These are phyloP conservation scores for Epichloe gansuensis DNA, from an alignment of 2,329 filamentous ascomycete genomes.

Conservation along the genomic window DNA sequence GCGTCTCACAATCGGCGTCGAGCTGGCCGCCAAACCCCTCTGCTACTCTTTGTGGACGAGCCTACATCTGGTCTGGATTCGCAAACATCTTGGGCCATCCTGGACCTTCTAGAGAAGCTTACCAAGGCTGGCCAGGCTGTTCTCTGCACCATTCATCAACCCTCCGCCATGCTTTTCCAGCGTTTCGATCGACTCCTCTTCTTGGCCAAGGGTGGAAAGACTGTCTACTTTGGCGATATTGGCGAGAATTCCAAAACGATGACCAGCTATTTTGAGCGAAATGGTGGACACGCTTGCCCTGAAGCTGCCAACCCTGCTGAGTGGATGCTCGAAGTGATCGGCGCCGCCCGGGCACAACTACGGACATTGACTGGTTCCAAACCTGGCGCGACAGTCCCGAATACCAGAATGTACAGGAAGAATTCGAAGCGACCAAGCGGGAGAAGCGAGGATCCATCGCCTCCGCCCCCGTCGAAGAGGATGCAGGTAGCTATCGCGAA, in stretches of 20 bases:
- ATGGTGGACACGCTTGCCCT: slow-evolving; percentile 55
- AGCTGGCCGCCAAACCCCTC: slow-evolving; percentile 84
- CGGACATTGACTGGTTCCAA: slow-evolving; percentile 53
- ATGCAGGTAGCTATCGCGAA: slow-evolving; percentile 47
- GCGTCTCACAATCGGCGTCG: slow-evolving; percentile 89
- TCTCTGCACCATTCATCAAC: slow-evolving; percentile 95
- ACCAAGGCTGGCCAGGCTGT: slow-evolving; percentile 84
- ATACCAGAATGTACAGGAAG: slow-evolving; percentile 40
- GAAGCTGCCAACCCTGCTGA: slow-evolving; percentile 66
- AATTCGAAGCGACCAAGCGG: slow-evolving; percentile 44
- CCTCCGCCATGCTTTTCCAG: slow-evolving; percentile 90
- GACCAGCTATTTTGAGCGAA: slow-evolving; percentile 64
- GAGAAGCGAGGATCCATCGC: slow-evolving; percentile 25
- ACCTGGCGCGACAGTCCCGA: slow-evolving; percentile 49
- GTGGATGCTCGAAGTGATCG: slow-evolving; percentile 58
- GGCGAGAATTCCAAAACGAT: slow-evolving; percentile 57
- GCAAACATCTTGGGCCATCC: slow-evolving; percentile 87
- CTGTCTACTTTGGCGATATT: slow-evolving; percentile 73
- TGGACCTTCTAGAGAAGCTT: slow-evolving; percentile 77
- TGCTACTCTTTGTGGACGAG: slow-evolving; percentile 88
- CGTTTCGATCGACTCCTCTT: slow-evolving; percentile 76
- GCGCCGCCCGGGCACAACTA: slow-evolving; percentile 50
- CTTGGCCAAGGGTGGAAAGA: slow-evolving; percentile 61
- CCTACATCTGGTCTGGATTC: slow-evolving; percentile 89
- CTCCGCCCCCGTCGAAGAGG: not conserved